These are phyloP conservation scores for Dictyostelium intermedium DNA, from an alignment of 78 protist genomes.

Conservation along the genomic window DNA sequence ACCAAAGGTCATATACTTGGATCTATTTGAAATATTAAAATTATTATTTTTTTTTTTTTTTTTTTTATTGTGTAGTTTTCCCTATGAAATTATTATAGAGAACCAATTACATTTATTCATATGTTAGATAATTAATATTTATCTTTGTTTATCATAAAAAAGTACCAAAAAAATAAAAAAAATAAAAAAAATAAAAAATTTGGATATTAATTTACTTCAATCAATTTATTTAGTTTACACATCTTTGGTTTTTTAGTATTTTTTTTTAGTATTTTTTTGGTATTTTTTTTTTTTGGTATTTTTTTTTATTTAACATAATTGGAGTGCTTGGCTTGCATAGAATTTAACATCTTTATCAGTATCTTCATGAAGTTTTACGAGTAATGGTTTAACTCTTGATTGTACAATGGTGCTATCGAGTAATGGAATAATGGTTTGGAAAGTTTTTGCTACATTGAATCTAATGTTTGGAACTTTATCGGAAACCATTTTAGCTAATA, in stretches of 20 bases:
- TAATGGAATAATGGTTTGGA: constrained; percentile 67
- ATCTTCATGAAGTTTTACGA: constrained; percentile 79
- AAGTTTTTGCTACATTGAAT: constrained; percentile 94
- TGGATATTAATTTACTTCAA: neutral
- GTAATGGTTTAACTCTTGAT: constrained; percentile 75
- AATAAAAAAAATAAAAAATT: neutral
- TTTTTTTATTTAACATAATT: constrained; percentile 37
- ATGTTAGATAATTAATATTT: too few relatives aligned
- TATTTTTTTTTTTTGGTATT: neutral
- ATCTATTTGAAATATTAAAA: too few relatives aligned
- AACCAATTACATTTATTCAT: too few relatives aligned
- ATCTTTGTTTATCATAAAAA: too few relatives aligned
- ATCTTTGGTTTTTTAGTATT: neutral
- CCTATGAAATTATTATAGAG: too few relatives aligned
- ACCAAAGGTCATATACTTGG: too few relatives aligned
- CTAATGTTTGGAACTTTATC: constrained; percentile 96
- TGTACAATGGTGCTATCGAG: constrained; percentile 69
- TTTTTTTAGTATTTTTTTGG: neutral
- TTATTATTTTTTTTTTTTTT: too few relatives aligned
- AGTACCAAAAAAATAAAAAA: too few relatives aligned
- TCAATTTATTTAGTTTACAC: neutral
- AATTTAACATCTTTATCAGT: constrained; percentile 90
- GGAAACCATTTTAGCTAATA: constrained; percentile 59
- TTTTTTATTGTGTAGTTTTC: too few relatives aligned
- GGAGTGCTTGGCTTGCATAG: constrained; percentile 83